Conservation (phyloP, 148 eudicot genomes). For the Cornus suecica region DNA sequence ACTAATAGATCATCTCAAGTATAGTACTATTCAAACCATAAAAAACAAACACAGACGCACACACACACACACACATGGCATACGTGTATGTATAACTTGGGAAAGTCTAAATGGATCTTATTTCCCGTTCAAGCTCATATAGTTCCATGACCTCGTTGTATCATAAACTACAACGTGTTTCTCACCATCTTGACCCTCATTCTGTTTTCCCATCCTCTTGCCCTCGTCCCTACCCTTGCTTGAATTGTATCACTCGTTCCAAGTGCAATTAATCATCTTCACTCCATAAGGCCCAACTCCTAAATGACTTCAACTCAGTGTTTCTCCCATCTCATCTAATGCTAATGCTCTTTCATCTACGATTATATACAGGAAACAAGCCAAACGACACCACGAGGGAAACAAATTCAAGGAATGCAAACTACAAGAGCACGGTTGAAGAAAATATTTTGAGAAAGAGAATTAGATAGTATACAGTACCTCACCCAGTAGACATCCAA, state of each 20-base stretch:
- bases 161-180: not conserved
- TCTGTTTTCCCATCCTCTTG: not conserved
- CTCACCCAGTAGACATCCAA: conserved; percentile 65
- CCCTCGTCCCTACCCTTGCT: not conserved
- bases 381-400: not conserved
- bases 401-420: not conserved
- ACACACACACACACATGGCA: no score
- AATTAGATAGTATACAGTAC: conserved; percentile 27
- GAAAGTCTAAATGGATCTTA: not conserved
- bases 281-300: not conserved
- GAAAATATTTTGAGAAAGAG: not conserved
- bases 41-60: not conserved
- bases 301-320: not conserved
- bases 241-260: not conserved
- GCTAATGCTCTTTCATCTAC: not conserved
- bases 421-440: not conserved
- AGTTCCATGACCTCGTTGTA: not conserved
- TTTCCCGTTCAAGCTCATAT: not conserved
- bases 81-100: not conserved
- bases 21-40: not conserved
- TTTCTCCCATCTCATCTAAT: not conserved
- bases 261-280: not conserved
- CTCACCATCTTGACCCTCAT: not conserved
- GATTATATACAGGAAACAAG: not conserved
- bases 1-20: not conserved